Conservation (phyloP, 176 grass and related monocot species). For the Hordeum vulgare region DNA sequence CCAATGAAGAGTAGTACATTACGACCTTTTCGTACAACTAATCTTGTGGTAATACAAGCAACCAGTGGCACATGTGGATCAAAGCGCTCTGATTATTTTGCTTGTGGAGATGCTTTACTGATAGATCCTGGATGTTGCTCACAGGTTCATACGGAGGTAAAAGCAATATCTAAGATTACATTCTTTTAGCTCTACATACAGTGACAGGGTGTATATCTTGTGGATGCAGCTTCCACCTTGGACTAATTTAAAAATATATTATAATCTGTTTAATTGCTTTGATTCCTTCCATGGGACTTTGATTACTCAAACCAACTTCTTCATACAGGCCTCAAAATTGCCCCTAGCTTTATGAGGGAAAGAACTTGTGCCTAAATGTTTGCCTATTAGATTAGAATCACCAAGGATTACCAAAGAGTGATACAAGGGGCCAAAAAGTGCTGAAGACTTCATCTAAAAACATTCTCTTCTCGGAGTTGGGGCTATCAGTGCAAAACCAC, state of each 20-base stretch:
- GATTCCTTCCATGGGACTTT: neutral
- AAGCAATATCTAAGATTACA: neutral
- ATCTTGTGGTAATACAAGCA: conserved; percentile 61
- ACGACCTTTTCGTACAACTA: conserved; percentile 79
- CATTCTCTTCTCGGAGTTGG: neutral
- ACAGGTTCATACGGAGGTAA: conserved; percentile 63
- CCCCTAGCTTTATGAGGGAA: neutral
- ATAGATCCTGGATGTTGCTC: conserved; percentile 92
- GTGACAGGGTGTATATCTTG: neutral
- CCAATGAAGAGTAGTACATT: conserved; percentile 93
- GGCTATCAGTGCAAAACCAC: neutral
- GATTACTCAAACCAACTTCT: neutral
- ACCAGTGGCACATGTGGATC: conserved; percentile 9
- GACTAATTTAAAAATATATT: conserved; percentile 9
- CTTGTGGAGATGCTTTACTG: conserved; percentile 58
- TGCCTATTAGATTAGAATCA: neutral
- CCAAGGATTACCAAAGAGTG: neutral
- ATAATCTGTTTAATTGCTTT: neutral
- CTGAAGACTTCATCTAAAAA: neutral
- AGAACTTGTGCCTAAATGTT: neutral
- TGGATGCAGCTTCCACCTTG: neutral
- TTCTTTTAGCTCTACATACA: neutral
- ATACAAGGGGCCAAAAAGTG: neutral
- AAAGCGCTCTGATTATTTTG: conserved; percentile 27
- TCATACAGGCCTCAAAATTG: neutral